phyloP scores from a whole-genome alignment of 371 early-diverging fungal genomes.

The Capillidium heterosporum region DNA sequence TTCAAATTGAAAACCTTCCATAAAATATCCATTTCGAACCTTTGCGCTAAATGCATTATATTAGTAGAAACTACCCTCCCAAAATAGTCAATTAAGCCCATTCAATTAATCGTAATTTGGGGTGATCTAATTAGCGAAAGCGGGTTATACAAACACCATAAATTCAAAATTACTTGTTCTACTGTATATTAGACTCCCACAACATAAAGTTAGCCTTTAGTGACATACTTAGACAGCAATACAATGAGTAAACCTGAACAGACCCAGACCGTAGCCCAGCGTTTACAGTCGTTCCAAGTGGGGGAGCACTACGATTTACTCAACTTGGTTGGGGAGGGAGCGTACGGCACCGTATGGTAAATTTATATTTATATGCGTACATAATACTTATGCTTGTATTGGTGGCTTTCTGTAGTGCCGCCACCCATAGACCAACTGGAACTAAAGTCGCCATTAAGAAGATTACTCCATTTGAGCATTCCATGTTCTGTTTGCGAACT shows the following conservation, averaged over 20 bases:
- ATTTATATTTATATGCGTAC: conserved; percentile 6
- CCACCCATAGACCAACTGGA: conserved; percentile 62
- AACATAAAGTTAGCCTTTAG: neutral
- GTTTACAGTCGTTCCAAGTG: conserved; percentile 31
- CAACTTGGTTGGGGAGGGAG: conserved; percentile 39
- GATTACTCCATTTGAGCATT: conserved; percentile 73
- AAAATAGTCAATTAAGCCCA: no score
- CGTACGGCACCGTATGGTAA: conserved; percentile 67
- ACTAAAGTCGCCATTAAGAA: conserved; percentile 88
- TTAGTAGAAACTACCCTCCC: no score
- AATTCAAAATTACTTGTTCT: no score
- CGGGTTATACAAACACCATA: no score
- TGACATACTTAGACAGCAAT: neutral
- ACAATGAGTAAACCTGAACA: conserved; percentile 9
- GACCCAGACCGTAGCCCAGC: conserved; percentile 16
- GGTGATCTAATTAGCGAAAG: no score
- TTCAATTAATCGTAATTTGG: no score
- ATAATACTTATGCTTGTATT: neutral
- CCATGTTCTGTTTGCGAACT: conserved; percentile 71
- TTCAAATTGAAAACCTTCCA: no score
- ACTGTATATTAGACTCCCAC: no score
- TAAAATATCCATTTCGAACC: no score
- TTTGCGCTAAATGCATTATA: no score
- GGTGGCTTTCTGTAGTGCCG: conserved; percentile 30
- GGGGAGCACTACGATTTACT: conserved; percentile 36